Percentiles rank a stretch among this genome's conserved stretches.
Conservation (phyloP, 1,139 yeast species). For the Diutina sp. region DNA sequence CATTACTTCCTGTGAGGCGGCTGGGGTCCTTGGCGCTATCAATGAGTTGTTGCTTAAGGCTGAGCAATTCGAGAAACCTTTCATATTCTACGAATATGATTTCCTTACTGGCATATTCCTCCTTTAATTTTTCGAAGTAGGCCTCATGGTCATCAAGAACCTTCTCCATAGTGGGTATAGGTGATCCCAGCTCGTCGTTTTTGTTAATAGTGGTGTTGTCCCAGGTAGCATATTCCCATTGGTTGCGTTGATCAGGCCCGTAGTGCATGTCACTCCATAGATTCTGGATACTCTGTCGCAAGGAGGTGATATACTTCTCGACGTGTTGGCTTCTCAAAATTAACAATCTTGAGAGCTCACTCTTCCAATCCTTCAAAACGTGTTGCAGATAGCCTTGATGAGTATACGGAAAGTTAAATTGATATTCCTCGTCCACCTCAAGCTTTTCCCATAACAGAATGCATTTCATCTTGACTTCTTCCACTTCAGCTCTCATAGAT, state of each 20-base stretch:
- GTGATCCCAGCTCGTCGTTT: slow-evolving; percentile 21
- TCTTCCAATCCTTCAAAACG: slow-evolving; percentile 27
- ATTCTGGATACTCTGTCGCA: slow-evolving; percentile 42
- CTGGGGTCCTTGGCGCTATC: slow-evolving; percentile 74
- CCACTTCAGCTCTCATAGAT: slow-evolving; percentile 21
- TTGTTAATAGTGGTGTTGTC: slow-evolving; percentile 2
- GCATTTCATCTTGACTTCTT: slow-evolving; percentile 23
- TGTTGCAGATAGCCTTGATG: slow-evolving; percentile 26
- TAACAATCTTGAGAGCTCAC: slow-evolving; percentile 46
- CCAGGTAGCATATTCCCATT: slow-evolving; percentile 21
- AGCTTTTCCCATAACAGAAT: slow-evolving; percentile 36
- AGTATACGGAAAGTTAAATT: slow-evolving; percentile 20
- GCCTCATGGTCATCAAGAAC: slow-evolving; percentile 47
- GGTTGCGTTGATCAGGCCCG: slow-evolving; percentile 28
- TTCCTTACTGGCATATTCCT: slow-evolving; percentile 35
- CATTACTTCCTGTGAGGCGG: slow-evolving; percentile 60
- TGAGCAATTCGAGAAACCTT: slow-evolving; percentile 39
- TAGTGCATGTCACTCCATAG: slow-evolving; percentile 55
- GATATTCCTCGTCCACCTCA: slow-evolving; percentile 24
- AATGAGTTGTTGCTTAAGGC: slow-evolving; percentile 50
- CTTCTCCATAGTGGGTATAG: slow-evolving; percentile 36
- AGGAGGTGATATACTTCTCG: slow-evolving; percentile 51
- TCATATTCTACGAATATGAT: slow-evolving; percentile 44
- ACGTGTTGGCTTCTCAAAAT: slow-evolving; percentile 50
- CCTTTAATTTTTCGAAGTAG: slow-evolving; percentile 41